Conservation (phyloP, 108 stramenopile species). For the Bacterosira constricta region DNA sequence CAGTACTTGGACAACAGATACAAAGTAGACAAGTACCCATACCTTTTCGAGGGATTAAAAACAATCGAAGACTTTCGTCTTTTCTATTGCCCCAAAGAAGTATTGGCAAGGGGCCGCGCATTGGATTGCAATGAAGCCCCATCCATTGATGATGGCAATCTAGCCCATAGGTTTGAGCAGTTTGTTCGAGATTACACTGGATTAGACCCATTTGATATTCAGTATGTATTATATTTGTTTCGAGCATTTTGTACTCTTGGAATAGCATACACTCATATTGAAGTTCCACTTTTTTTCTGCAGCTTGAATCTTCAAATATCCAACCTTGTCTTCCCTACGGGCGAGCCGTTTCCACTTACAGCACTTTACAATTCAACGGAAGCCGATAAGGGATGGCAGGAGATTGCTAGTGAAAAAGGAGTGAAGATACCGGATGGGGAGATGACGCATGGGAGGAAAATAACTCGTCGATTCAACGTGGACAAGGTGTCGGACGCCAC, state of each 20-base stretch:
- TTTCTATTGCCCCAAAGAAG: slow-evolving; percentile 29
- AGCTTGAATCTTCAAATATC: slow-evolving; percentile 38
- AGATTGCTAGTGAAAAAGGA: slow-evolving; percentile 32
- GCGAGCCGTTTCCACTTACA: slow-evolving; percentile 38
- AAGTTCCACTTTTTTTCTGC: background rate
- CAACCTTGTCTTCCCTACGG: slow-evolving; percentile 25
- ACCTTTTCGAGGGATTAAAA: slow-evolving; percentile 33
- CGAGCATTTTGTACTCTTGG: no score
- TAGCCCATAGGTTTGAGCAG: slow-evolving; percentile 30
- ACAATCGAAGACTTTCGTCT: slow-evolving; percentile 26
- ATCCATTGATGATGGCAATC: slow-evolving; percentile 44
- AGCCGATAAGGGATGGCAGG: slow-evolving; percentile 36
- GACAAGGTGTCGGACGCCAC: slow-evolving; percentile 30
- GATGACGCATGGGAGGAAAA: slow-evolving; percentile 36
- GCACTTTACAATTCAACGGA: slow-evolving; percentile 42
- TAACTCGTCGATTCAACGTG: slow-evolving; percentile 36
- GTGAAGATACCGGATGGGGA: slow-evolving; percentile 19
- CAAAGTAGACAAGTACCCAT: slow-evolving; percentile 39
- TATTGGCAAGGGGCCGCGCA: background rate
- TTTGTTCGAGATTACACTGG: slow-evolving; percentile 50
- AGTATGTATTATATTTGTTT: background rate
- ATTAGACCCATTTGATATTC: slow-evolving; percentile 41
- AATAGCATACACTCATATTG: no score
- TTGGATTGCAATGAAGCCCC: slow-evolving; percentile 19
- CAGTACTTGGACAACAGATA: slow-evolving; percentile 18